These are phyloP conservation scores for Pseudopyrenochaeta lycopersici DNA, from an alignment of 2,329 filamentous ascomycete genomes.

Conservation along the genomic window DNA sequence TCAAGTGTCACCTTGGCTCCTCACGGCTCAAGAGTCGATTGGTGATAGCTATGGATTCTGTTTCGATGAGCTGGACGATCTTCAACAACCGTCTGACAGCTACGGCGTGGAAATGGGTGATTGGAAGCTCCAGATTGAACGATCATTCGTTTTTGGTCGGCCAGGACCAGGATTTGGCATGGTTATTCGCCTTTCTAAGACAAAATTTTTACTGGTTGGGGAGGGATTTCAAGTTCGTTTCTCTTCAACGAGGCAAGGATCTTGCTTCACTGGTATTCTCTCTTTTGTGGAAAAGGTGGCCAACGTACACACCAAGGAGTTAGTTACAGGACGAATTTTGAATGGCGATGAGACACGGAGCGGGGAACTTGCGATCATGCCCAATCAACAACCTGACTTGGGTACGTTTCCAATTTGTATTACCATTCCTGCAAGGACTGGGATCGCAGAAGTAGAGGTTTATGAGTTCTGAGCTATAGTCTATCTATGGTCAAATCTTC, in stretches of 20 bases:
- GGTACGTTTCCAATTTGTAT: slow-evolving; percentile 8
- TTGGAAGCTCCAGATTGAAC: slow-evolving; percentile 47
- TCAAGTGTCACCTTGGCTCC: slow-evolving; percentile 36
- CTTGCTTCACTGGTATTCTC: slow-evolving; percentile 52
- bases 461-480: background rate
- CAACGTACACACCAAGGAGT: slow-evolving; percentile 27
- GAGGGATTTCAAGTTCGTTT: slow-evolving; percentile 52
- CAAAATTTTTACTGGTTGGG: slow-evolving; percentile 53
- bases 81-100: slow-evolving; percentile 25
- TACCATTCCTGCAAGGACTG: slow-evolving; percentile 5
- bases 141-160: slow-evolving; percentile 55
- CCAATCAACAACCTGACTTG: slow-evolving; percentile 4
- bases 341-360: slow-evolving; percentile 15
- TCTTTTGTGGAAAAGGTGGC: slow-evolving; percentile 50
- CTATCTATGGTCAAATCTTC: no score
- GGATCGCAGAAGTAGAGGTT: slow-evolving; percentile 15
- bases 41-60: slow-evolving; percentile 47
- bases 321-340: slow-evolving; percentile 3
- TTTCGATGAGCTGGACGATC: slow-evolving; percentile 45
- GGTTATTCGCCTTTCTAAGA: slow-evolving; percentile 47
- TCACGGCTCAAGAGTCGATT: slow-evolving; percentile 51
- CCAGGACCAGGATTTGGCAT: slow-evolving; percentile 50
- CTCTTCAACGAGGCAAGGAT: slow-evolving; percentile 16
- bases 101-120: slow-evolving; percentile 38
- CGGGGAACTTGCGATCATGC: slow-evolving; percentile 10